phyloP scores from a whole-genome alignment of 345 rosid species.

The Pseudoturritis turrita region DNA sequence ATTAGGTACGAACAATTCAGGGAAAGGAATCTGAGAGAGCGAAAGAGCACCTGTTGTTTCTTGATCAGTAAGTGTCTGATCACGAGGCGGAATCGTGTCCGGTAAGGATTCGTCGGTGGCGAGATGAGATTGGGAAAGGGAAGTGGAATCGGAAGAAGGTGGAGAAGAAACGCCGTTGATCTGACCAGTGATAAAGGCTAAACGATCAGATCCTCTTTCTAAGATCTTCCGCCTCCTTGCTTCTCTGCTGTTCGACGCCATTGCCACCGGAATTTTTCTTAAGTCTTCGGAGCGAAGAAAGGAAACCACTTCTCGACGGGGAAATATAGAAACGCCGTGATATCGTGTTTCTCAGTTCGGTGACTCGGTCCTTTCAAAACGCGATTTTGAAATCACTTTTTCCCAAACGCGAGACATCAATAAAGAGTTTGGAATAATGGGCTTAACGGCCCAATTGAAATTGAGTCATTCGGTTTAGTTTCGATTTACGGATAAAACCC shows the following conservation, averaged over 20 bases:
- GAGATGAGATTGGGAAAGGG: slow-evolving; percentile 21
- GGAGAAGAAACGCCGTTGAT: slow-evolving; percentile 41
- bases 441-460: slow-evolving; percentile 16
- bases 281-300: neutral
- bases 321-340: neutral
- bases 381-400: neutral
- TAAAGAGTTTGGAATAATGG: neutral
- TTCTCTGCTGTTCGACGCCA: slow-evolving; percentile 62
- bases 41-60: slow-evolving; percentile 30
- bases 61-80: slow-evolving; percentile 24
- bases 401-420: neutral
- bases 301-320: neutral
- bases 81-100: slow-evolving; percentile 14
- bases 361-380: neutral
- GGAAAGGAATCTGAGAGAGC: too few relatives aligned
- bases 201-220: slow-evolving; percentile 79
- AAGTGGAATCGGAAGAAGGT: slow-evolving; percentile 33
- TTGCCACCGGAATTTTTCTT: neutral
- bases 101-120: slow-evolving; percentile 23
- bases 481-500: too few relatives aligned
- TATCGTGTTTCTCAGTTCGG: neutral
- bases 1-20: neutral
- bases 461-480: too few relatives aligned
- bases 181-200: slow-evolving; percentile 71
- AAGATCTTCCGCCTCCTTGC: slow-evolving; percentile 70